Conservation (phyloP, 352 stramenopile species). For the Pythium myriotylum region DNA sequence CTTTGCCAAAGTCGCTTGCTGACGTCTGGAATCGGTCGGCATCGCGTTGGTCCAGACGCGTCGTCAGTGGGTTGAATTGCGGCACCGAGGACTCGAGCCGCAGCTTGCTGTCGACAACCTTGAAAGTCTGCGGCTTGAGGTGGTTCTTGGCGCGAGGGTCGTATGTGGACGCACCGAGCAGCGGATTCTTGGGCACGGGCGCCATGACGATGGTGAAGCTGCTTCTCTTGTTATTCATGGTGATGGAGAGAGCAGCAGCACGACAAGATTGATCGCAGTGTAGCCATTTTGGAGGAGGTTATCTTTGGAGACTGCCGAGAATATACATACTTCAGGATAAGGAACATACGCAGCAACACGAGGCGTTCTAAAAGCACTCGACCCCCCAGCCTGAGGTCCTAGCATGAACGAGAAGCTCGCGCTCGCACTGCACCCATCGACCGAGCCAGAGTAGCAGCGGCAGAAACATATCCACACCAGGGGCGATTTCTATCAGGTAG, state of each 20-base stretch:
- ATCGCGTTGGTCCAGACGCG: conserved; percentile 59
- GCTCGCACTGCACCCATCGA: conserved; percentile 13
- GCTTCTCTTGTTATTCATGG: background rate
- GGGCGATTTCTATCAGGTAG: conserved; percentile 11
- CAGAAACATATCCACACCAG: conserved; percentile 8
- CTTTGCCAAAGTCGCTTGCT: conserved; percentile 59
- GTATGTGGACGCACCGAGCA: conserved; percentile 76
- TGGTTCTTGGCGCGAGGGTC: conserved; percentile 65
- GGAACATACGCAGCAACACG: too few species aligned
- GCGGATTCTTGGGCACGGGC: conserved; percentile 65
- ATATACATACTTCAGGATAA: too few species aligned
- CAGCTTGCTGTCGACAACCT: conserved; percentile 59
- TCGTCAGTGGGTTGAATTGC: conserved; percentile 63
- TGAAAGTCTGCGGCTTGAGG: conserved; percentile 82
- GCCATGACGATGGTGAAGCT: conserved; percentile 34
- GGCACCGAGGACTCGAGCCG: conserved; percentile 66
- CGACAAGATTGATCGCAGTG: too few species aligned
- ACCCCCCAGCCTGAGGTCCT: background rate
- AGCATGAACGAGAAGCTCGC: background rate
- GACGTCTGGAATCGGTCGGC: conserved; percentile 60
- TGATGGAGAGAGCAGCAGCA: too few species aligned
- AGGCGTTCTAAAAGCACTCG: too few species aligned
- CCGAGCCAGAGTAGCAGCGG: conserved; percentile 12
- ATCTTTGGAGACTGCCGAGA: too few species aligned
- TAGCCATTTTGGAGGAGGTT: too few species aligned